Evolutionary conservation across 2,329 filamentous ascomycete genomes (phyloP), one percentile per base, ranked within the genome.

Genomic region (Aureobasidium sp.): DNA sequence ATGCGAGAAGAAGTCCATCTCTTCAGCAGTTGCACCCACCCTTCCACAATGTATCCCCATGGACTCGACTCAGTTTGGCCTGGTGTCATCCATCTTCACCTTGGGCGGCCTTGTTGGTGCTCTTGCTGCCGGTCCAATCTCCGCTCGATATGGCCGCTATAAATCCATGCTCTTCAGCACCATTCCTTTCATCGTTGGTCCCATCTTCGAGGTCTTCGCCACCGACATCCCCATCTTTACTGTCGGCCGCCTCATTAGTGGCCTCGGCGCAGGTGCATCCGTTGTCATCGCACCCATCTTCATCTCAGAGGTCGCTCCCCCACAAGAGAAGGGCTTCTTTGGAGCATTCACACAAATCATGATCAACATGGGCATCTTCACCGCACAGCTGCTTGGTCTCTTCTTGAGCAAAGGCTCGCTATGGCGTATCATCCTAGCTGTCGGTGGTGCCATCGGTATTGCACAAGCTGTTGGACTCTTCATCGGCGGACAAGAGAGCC

Each of bases 201-300:
- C 90, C 0, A 61, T 83, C 3, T 74, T 90, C 50, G 89, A 94
- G 70, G 84, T 89, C 0, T 63, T 90, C 6, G 80, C 90, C 0
- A 72, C 76, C 2, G 81, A 78, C 34, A 84, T 94, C 16, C 69
- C 77, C 2, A 66, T 86, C 25, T 75, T 98, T 69, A 79, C 80
- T 0, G 57, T 87, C 14, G 93, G 91, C 4, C 80, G 93, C 19
- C 74, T 95, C 19, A 66, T 97, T 12, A 85, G 87, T 7, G 93
- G 93, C 10, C 66, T 95, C 1, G 90, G 88, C 6, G 90, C 90
- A 5, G 93, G 93, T 19, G 88, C 90, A 2, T 82, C 90, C 1
- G 91, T 93, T 2, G 93, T 98, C 17, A 88, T 96, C 30, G 90
- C 94, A 2, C 93, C 93, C 0, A 80, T 98, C 17, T 98, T 95